Evolutionary conservation across 2,329 filamentous ascomycete species (phyloP).

Genomic region (Aspergillus ustus): DNA sequence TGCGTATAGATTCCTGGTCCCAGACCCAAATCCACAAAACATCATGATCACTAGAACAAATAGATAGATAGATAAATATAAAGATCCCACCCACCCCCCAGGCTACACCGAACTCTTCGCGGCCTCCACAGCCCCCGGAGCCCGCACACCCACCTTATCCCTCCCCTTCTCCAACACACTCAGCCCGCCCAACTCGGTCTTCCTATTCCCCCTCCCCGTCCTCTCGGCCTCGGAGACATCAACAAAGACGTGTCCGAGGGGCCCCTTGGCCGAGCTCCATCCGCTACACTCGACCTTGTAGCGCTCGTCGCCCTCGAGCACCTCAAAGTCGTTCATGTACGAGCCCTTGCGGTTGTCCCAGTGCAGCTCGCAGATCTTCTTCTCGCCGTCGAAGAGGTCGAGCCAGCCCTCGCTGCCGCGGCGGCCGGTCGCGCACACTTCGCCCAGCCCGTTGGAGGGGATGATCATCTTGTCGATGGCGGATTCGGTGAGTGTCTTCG

Average conservation of each 20-base stretch:
- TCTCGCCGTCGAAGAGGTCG: conserved; percentile 36
- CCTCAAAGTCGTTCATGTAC: conserved; percentile 32
- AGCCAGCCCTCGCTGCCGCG: conserved; percentile 39
- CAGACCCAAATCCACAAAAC: neutral
- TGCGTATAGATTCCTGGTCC: neutral
- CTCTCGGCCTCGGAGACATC: conserved; percentile 30
- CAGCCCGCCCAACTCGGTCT: conserved; percentile 1
- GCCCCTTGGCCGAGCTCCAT: conserved; percentile 36
- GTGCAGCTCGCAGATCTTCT: conserved; percentile 39
- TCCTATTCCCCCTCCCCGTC: conserved; percentile 19
- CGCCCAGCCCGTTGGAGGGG: conserved; percentile 33
- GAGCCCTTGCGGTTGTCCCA: conserved; percentile 37
- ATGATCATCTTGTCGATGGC: conserved; percentile 37
- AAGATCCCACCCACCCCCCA: neutral
- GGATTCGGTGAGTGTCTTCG: conserved; percentile 33
- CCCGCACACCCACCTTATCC: no score
- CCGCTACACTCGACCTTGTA: conserved; percentile 36
- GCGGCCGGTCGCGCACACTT: conserved; percentile 35
- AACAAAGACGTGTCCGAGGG: conserved; percentile 37
- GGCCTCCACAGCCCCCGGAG: neutral
- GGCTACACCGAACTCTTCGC: neutral
- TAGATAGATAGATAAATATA: neutral
- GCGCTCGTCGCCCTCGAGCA: conserved; percentile 30
- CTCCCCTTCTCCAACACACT: neutral
- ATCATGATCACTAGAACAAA: neutral